phyloP scores from a whole-genome alignment of 2,329 filamentous ascomycete genomes.

The Epichloe bromicola region DNA sequence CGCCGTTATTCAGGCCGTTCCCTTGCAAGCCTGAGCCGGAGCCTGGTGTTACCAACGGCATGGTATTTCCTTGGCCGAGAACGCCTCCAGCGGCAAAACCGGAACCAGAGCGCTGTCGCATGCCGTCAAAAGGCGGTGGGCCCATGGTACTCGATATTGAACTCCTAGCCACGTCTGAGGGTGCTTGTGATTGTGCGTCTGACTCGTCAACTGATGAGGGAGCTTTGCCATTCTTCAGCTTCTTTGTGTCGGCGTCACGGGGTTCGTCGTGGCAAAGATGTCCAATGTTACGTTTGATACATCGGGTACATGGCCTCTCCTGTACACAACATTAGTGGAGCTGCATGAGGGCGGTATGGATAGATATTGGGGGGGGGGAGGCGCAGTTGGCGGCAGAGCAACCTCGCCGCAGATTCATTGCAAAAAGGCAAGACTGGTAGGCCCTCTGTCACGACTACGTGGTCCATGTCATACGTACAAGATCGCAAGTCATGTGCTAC shows the following conservation, averaged over 20 bases:
- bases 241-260: constrained; percentile 70
- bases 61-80: constrained; percentile 37
- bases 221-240: constrained; percentile 46
- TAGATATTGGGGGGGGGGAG: neutral
- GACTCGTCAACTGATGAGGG: constrained; percentile 45
- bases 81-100: constrained; percentile 28
- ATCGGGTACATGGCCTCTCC: constrained; percentile 93
- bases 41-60: constrained; percentile 61
- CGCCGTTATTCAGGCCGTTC: constrained; percentile 36
- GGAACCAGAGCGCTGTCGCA: constrained; percentile 24
- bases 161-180: constrained; percentile 35
- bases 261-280: constrained; percentile 98
- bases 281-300: constrained; percentile 96
- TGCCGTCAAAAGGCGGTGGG: constrained; percentile 28
- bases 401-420: neutral
- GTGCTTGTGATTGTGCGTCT: constrained; percentile 31
- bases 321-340: constrained; percentile 27
- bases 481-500: constrained; percentile 87
- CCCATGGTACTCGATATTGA: constrained; percentile 47
- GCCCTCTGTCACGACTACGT: neutral
- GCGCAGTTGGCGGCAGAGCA: neutral
- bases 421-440: neutral
- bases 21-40: constrained; percentile 54
- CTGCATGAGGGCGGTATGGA: constrained; percentile 5
- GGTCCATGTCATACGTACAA: constrained; percentile 44